Conservation (phyloP, 129 eudicot species). For the Tanacetum coccineum region DNA sequence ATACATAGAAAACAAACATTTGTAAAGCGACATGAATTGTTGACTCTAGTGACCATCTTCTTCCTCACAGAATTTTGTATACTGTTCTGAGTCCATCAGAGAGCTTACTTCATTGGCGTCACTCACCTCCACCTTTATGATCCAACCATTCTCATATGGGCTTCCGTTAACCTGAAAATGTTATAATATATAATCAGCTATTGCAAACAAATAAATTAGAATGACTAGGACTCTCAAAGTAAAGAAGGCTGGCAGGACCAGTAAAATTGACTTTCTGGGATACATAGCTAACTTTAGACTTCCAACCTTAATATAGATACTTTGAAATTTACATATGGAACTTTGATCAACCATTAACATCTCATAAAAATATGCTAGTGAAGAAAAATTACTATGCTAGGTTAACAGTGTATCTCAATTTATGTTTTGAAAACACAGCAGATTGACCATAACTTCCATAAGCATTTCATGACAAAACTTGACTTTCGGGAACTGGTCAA, state of each 20-base stretch:
- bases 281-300: not conserved
- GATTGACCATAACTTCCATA: not conserved
- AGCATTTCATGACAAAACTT: too few relatives aligned
- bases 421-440: not conserved
- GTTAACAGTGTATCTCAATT: not conserved
- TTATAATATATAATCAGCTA: not conserved
- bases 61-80: conserved; percentile 90
- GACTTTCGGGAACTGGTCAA: not conserved
- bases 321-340: not conserved
- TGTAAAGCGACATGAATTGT: conserved; percentile 1
- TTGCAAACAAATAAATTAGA: not conserved
- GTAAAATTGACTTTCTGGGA: not conserved
- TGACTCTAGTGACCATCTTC: conserved; percentile 51
- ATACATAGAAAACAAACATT: conserved; percentile 22
- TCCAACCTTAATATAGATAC: not conserved
- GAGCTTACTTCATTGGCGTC: conserved; percentile 39
- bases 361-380: not conserved
- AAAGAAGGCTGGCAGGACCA: not conserved
- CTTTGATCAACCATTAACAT: not conserved
- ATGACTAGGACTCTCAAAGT: not conserved
- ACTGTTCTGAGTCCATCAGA: conserved; percentile 70
- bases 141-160: conserved; percentile 93
- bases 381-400: not conserved
- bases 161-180: conserved; percentile 59
- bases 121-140: conserved; percentile 74